A percentile compares a stretch with the other conserved stretches of the same genome.
Evolutionary conservation across 495 filamentous ascomycete genomes (phyloP).

Genomic region (Podospora appendiculata): DNA sequence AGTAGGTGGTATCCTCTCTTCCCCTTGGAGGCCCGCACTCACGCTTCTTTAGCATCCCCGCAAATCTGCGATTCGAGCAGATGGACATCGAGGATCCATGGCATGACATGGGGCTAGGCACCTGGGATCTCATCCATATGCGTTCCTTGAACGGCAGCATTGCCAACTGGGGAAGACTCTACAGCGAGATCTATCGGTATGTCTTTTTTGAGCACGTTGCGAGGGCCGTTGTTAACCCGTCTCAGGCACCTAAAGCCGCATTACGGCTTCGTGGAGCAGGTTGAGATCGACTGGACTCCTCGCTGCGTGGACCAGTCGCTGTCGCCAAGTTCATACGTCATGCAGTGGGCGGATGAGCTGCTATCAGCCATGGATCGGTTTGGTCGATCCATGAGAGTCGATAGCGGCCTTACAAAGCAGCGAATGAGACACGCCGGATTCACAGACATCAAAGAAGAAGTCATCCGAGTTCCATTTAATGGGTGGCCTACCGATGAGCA

Average conservation of each 20-base stretch:
- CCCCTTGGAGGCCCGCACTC: neutral
- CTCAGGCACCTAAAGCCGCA: constrained; percentile 70
- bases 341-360: constrained; percentile 63
- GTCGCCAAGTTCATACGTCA: constrained; percentile 39
- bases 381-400: constrained; percentile 56
- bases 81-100: constrained; percentile 80
- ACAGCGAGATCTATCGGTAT: constrained; percentile 59
- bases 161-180: constrained; percentile 66
- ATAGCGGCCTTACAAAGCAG: constrained; percentile 54
- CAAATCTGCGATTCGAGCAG: constrained; percentile 60
- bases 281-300: constrained; percentile 86
- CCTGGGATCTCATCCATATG: constrained; percentile 83
- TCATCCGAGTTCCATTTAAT: constrained; percentile 67
- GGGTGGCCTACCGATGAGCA: constrained; percentile 67
- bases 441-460: constrained; percentile 68
- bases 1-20: constrained; percentile 31
- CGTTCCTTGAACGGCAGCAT: constrained; percentile 78
- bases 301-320: constrained; percentile 61
- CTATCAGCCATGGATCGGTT: constrained; percentile 59
- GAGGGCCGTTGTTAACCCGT: constrained; percentile 5
- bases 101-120: constrained; percentile 58
- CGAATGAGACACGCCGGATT: constrained; percentile 69
- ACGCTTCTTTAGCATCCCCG: constrained; percentile 51
- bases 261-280: constrained; percentile 72
- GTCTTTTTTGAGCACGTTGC: constrained; percentile 8